These are phyloP conservation scores for Neurospora sp. DNA, from an alignment of 2,329 filamentous ascomycete genomes.

Conservation along the genomic window DNA sequence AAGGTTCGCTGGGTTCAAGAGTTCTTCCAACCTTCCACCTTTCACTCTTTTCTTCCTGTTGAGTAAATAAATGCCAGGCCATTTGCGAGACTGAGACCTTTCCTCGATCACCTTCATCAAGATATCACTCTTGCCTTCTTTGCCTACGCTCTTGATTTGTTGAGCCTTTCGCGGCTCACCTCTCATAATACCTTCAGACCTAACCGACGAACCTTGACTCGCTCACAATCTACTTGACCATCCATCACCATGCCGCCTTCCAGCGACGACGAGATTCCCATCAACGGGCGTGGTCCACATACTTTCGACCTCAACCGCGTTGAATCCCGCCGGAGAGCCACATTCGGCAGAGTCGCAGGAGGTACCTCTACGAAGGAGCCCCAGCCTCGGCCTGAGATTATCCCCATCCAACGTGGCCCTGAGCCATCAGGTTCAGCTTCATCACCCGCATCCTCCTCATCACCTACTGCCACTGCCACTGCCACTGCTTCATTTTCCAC, in stretches of 20 bases:
- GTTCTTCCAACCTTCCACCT: background rate
- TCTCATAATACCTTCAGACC: background rate
- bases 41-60: background rate
- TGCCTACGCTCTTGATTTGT: background rate
- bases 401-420: background rate
- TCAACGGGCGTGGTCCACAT: background rate
- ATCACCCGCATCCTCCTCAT: background rate
- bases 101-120: background rate
- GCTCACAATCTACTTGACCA: background rate
- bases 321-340: background rate
- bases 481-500: background rate
- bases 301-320: background rate
- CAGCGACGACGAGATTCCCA: background rate
- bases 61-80: background rate
- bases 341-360: background rate
- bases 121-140: too few relatives aligned
- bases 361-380: background rate
- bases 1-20: background rate
- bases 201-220: background rate
- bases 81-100: background rate
- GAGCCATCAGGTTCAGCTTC: background rate
- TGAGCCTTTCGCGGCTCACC: background rate
- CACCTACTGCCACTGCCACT: background rate
- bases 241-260: background rate
- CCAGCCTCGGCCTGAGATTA: background rate